Percentiles rank a stretch among this genome's conserved stretches.
These are phyloP conservation scores for Leccinum subrobustum DNA, from an alignment of 1,284 basidiomycete species.

Conservation along the genomic window DNA sequence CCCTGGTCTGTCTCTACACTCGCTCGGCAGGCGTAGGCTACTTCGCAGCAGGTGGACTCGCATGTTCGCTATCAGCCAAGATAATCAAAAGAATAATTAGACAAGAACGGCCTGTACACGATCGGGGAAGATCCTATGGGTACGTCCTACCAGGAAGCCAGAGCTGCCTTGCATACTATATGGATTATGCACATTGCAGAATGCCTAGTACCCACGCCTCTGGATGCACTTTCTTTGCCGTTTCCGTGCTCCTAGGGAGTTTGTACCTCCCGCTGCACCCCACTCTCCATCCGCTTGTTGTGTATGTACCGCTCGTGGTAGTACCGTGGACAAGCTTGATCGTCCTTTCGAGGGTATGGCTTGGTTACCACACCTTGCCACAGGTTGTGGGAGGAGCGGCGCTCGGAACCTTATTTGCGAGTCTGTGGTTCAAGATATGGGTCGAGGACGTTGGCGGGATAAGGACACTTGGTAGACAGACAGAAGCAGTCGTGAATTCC, in stretches of 20 bases:
- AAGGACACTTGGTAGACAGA: slow-evolving; percentile 16
- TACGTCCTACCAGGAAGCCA: slow-evolving; percentile 34
- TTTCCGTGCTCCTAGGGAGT: slow-evolving; percentile 65
- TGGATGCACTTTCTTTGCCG: slow-evolving; percentile 67
- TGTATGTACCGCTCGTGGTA: slow-evolving; percentile 45
- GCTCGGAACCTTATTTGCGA: slow-evolving; percentile 58
- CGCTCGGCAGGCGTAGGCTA: slow-evolving; percentile 68
- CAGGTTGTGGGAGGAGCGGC: slow-evolving; percentile 71
- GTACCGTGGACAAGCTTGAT: slow-evolving; percentile 57
- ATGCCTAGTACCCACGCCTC: slow-evolving; percentile 92
- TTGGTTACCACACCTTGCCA: slow-evolving; percentile 78
- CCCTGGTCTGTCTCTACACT: slow-evolving; percentile 59
- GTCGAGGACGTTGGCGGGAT: slow-evolving; percentile 21
- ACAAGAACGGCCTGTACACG: slow-evolving; percentile 65
- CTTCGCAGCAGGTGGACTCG: slow-evolving; percentile 63
- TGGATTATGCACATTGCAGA: slow-evolving; percentile 38
- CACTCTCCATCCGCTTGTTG: slow-evolving; percentile 38
- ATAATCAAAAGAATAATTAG: slow-evolving; percentile 63
- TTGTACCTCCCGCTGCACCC: slow-evolving; percentile 51
- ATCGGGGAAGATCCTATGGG: slow-evolving; percentile 64
- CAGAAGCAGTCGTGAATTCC: slow-evolving; percentile 9
- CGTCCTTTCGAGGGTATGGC: slow-evolving; percentile 68
- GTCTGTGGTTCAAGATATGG: slow-evolving; percentile 67
- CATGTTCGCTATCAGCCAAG: slow-evolving; percentile 67
- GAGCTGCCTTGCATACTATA: slow-evolving; percentile 9